Evolutionary conservation across 495 filamentous ascomycete species (phyloP).

Genomic region (Mytilinidion resinicola): DNA sequence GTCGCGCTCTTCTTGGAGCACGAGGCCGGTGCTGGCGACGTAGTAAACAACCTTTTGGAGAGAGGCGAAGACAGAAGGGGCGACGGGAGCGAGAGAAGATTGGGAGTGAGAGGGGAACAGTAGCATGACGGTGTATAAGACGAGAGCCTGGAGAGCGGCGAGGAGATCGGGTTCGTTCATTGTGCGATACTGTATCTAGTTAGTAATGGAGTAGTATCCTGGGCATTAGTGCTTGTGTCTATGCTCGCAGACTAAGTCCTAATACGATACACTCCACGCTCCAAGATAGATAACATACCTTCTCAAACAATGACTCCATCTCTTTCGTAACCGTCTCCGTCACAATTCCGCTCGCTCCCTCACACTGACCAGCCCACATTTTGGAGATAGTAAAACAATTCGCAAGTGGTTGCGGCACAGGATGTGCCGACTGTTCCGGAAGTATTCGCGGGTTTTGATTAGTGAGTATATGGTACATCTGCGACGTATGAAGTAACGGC

Average conservation of each 20-base stretch:
- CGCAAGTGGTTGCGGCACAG: constrained; percentile 30
- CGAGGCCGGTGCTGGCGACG: constrained; percentile 32
- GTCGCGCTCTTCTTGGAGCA: constrained; percentile 36
- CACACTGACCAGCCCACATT: constrained; percentile 38
- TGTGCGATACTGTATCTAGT: constrained; percentile 18
- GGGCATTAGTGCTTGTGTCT: neutral
- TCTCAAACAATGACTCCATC: constrained; percentile 28
- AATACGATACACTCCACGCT: too few relatives aligned
- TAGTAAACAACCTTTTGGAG: constrained; percentile 31
- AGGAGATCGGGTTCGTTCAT: constrained; percentile 34
- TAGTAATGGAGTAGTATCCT: neutral
- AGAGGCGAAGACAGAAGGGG: constrained; percentile 27
- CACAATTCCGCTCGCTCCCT: constrained; percentile 33
- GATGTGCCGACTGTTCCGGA: neutral
- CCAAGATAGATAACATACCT: constrained; percentile 12
- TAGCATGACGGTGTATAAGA: constrained; percentile 39
- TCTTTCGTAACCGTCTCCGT: constrained; percentile 31
- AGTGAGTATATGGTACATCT: constrained; percentile 5
- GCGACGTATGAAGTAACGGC: constrained; percentile 34
- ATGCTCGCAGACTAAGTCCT: too few relatives aligned
- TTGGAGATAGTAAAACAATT: constrained; percentile 37
- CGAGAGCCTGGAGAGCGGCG: constrained; percentile 36
- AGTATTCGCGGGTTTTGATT: too few relatives aligned
- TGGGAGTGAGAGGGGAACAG: constrained; percentile 32
- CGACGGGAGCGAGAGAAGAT: constrained; percentile 12